Evolutionary conservation across 2,329 filamentous ascomycete species (phyloP).

Genomic region (Trichoderma aggressivum): DNA sequence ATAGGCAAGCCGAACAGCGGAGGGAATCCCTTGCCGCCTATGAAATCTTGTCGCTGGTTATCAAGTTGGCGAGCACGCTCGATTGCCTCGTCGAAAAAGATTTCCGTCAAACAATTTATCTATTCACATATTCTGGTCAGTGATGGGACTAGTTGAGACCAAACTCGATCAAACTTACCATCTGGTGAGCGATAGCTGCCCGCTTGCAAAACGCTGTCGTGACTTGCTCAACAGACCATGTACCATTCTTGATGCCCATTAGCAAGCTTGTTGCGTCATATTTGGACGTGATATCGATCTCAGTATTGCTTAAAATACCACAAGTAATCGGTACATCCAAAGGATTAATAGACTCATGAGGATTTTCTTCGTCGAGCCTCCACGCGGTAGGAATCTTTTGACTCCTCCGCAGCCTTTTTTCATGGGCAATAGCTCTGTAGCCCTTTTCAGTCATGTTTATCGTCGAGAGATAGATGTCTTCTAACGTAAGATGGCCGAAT

Average conservation of each 20-base stretch:
- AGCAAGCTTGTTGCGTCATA: constrained; percentile 38
- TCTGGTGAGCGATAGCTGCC: not conserved
- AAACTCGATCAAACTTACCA: not conserved
- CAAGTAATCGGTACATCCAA: not conserved
- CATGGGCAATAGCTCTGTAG: not conserved
- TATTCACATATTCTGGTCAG: not conserved
- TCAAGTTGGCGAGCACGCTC: not conserved
- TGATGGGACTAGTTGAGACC: not conserved
- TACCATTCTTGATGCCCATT: constrained; percentile 32
- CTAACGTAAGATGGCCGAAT: not conserved
- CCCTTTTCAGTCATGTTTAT: not conserved
- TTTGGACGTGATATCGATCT: constrained; percentile 54
- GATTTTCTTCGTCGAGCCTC: not conserved
- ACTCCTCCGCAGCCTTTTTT: not conserved
- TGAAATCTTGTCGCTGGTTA: not conserved
- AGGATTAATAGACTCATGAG: not conserved
- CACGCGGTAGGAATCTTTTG: not conserved
- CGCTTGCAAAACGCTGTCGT: constrained; percentile 1
- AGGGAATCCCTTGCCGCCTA: not conserved
- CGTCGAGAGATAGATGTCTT: too few relatives aligned
- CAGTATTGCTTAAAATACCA: constrained; percentile 41
- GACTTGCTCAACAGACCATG: constrained; percentile 26
- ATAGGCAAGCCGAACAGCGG: constrained; percentile 3
- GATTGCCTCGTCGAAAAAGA: not conserved
- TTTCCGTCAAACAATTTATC: constrained; percentile 6